phyloP scores from a whole-genome alignment of 2,329 filamentous ascomycete genomes.

The Neurospora crassa region DNA sequence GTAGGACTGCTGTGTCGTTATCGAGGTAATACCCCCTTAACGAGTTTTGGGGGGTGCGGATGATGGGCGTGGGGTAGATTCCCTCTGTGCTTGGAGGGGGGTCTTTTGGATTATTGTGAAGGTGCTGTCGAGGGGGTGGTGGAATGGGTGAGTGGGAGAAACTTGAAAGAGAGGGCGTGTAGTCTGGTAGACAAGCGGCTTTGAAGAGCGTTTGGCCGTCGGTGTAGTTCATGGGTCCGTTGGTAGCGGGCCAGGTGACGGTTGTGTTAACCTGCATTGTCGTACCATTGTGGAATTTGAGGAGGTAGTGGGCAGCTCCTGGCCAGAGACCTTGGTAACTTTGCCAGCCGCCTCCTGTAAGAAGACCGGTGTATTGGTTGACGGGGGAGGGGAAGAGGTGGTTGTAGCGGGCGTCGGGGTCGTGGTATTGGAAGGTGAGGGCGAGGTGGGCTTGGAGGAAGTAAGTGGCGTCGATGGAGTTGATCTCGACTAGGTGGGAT shows the following conservation, averaged over 20 bases:
- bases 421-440: slow-evolving; percentile 22
- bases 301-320: neutral
- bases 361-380: neutral
- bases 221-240: neutral
- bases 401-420: slow-evolving; percentile 31
- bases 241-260: neutral
- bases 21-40: neutral
- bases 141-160: neutral
- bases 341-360: slow-evolving; percentile 12
- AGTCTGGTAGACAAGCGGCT: neutral
- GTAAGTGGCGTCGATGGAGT: slow-evolving; percentile 15
- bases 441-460: slow-evolving; percentile 22
- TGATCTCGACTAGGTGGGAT: neutral
- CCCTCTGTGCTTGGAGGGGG: neutral
- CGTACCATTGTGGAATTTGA: slow-evolving; percentile 1
- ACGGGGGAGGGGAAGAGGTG: slow-evolving; percentile 22
- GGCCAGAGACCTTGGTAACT: neutral
- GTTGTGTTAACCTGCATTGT: neutral
- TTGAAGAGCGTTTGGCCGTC: neutral
- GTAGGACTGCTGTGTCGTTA: neutral
- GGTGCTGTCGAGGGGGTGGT: neutral
- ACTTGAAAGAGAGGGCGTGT: neutral
- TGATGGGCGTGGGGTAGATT: neutral
- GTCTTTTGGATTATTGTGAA: neutral
- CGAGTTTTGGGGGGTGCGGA: neutral